Evolutionary conservation across 495 filamentous ascomycete genomes (phyloP).

Genomic region (Neurospora sp.): DNA sequence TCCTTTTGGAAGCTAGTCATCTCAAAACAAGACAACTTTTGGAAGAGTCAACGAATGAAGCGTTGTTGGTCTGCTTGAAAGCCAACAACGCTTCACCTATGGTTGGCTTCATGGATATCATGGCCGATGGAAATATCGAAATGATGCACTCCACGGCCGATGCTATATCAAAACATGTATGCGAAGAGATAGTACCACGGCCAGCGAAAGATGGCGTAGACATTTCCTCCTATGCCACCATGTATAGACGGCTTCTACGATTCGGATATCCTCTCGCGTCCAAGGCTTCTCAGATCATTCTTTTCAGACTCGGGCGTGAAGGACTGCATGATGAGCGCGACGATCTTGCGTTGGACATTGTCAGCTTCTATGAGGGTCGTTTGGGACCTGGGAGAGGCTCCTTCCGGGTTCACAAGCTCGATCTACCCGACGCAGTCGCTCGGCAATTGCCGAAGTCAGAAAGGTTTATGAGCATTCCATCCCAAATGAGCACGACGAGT

Average conservation of each 20-base stretch:
- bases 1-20: constrained; percentile 18
- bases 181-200: background rate
- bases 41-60: constrained; percentile 1
- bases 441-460: constrained; percentile 1
- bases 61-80: constrained; percentile 2
- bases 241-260: constrained; percentile 6
- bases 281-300: constrained; percentile 14
- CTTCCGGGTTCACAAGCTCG: constrained; percentile 18
- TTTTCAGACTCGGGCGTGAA: constrained; percentile 23
- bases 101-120: constrained; percentile 19
- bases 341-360: constrained; percentile 17
- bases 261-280: constrained; percentile 6
- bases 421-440: constrained; percentile 20
- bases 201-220: background rate
- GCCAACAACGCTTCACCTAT: background rate
- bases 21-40: background rate
- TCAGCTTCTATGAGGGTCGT: constrained; percentile 9
- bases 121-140: constrained; percentile 14
- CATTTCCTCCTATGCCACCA: constrained; percentile 4
- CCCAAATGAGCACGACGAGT: background rate
- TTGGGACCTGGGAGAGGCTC: constrained; percentile 8
- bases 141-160: background rate
- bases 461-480: background rate
- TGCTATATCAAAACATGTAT: constrained; percentile 9
- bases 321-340: constrained; percentile 20